phyloP scores from a whole-genome alignment of 192 early-diverging fungal genomes.

The Gryganskiella cystojenkinii region DNA sequence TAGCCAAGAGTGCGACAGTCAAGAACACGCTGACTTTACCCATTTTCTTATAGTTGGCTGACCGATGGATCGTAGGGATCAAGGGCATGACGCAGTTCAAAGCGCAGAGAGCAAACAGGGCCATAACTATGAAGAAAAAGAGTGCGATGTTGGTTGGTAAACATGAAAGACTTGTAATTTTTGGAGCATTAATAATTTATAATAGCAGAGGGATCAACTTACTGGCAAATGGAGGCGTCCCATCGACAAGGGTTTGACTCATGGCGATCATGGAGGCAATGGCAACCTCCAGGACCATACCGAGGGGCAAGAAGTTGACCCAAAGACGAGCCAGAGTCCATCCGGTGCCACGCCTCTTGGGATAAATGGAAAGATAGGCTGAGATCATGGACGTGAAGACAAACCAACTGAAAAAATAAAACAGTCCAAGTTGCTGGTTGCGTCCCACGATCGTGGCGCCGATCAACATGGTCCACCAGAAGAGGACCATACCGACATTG shows the following conservation, averaged over 20 bases:
- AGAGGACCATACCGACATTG: constrained; percentile 50
- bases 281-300: constrained; percentile 55
- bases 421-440: constrained; percentile 37
- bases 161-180: neutral
- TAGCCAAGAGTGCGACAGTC: constrained; percentile 40
- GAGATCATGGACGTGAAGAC: constrained; percentile 42
- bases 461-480: constrained; percentile 59
- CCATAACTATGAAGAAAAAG: constrained; percentile 41
- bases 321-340: constrained; percentile 46
- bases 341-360: constrained; percentile 20
- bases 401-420: constrained; percentile 58
- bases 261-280: constrained; percentile 55
- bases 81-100: constrained; percentile 54
- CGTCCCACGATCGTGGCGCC: constrained; percentile 33
- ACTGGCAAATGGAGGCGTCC: constrained; percentile 61
- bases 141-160: neutral
- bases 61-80: constrained; percentile 58
- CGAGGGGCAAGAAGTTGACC: constrained; percentile 47
- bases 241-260: constrained; percentile 63
- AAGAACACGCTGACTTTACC: constrained; percentile 32
- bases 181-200: too few relatives aligned
- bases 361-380: constrained; percentile 28
- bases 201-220: too few relatives aligned
- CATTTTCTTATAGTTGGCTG: constrained; percentile 41
- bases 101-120: constrained; percentile 45